Percentiles rank a stretch among this genome's conserved stretches.
Evolutionary conservation across 2,329 filamentous ascomycete species (phyloP).

Genomic region (Fusarium armeniacum): DNA sequence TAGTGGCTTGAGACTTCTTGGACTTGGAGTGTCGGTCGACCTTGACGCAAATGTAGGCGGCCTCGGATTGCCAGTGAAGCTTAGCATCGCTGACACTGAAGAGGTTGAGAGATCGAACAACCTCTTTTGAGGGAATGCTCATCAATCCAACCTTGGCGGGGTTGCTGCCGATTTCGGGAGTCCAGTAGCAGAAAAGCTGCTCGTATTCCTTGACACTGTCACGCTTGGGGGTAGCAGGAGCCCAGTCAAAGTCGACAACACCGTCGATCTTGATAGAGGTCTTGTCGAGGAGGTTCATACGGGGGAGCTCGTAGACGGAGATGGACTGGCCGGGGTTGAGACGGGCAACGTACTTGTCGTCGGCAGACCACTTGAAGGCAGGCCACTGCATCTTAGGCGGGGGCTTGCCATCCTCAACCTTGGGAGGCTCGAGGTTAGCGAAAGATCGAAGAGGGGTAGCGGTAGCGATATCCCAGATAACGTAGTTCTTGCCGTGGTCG

Average conservation of each 20-base stretch:
- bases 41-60: constrained; percentile 95
- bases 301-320: constrained; percentile 88
- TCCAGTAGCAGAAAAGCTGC: constrained; percentile 98
- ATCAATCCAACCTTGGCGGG: constrained; percentile 97
- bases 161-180: constrained; percentile 96
- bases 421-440: constrained; percentile 85
- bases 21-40: constrained; percentile 99
- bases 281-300: constrained; percentile 92
- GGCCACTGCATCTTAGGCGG: constrained; percentile 95
- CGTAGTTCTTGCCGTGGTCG: constrained; percentile 99
- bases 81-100: constrained; percentile 99
- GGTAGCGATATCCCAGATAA: constrained; percentile 97
- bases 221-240: constrained; percentile 83
- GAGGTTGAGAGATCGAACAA: constrained; percentile 93
- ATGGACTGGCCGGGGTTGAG: constrained; percentile 91
- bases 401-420: constrained; percentile 71
- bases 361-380: constrained; percentile 98
- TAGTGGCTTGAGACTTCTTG: constrained; percentile 97
- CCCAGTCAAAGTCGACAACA: constrained; percentile 98
- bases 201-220: constrained; percentile 93
- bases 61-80: constrained; percentile 98
- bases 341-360: constrained; percentile 96
- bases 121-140: constrained; percentile 94
- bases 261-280: constrained; percentile 96
- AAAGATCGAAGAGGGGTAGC: constrained; percentile 93